Base-by-base conservation (phyloP, 2,329 filamentous ascomycete species). In the Incumbomyces lentus region DNA sequence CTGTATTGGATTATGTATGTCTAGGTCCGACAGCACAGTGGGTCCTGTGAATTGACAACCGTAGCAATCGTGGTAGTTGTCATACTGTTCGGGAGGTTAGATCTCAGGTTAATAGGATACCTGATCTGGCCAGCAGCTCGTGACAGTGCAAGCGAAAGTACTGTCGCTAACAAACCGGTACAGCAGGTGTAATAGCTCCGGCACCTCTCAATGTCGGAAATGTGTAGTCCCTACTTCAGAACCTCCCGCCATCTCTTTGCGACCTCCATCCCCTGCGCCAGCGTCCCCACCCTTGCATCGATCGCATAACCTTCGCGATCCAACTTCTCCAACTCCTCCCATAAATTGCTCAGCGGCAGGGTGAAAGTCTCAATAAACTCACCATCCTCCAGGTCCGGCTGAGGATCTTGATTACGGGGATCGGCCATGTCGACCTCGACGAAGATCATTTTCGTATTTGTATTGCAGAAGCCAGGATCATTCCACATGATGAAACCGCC, bases 291-390 rank as follows among this genome's bases (percentile, higher is more conserved):
- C 33, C 85, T 72, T 5, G 84, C 84, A 63, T 92, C 86, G 54
- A 92, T 85, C 1, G 82, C 85, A 62, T 77, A 88, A 0, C 86
- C 86, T 52, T 86, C 69, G 2, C 68, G 18, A 59, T 88, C 84
- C 1, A 88, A 68, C 52, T 63, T 73, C 61, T 78, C 78, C 59
- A 81, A 81, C 59, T 83, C 79, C 0, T 72, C 72, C 68, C 82
- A 87, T 33, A 90, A 63, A 12, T 73, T 68, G 16, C 64, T 68
- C 36, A 90, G 60, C 5, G 79, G 81, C 6, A 86, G 72, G 7
- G 75, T 77, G 58, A 90, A 89, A 30, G 81, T 81, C 61, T 89
- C 84, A 58, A 90, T 89, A 60, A 88, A 89, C 65, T 90, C 85
- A 52, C 79, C 82, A 19, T 88, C 84, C 60, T 90, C 84, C 6